Conservation (phyloP, 176 grass and related monocot genomes). For the Phoenix dactylifera region DNA sequence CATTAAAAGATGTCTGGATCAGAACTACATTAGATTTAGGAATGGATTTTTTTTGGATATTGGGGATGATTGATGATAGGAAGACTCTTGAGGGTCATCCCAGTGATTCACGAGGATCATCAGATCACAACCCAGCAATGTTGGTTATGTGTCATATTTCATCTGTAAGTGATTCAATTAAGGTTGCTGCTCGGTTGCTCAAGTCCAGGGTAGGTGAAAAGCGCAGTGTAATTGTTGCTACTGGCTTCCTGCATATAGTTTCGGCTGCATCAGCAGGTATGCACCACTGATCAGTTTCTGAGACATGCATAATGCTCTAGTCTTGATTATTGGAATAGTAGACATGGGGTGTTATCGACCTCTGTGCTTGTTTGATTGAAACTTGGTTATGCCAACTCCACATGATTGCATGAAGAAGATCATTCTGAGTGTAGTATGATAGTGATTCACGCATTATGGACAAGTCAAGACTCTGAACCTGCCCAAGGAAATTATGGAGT, state of each 20-base stretch:
- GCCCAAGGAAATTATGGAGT: too few relatives aligned
- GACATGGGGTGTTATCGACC: too few relatives aligned
- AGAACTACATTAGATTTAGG: conserved; percentile 24
- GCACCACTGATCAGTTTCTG: conserved; percentile 1
- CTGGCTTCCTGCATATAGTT: conserved; percentile 62
- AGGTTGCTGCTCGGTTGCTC: conserved; percentile 28
- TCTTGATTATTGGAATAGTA: too few relatives aligned
- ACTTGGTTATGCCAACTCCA: too few relatives aligned
- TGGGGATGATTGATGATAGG: conserved; percentile 1
- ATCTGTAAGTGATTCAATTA: conserved; percentile 27
- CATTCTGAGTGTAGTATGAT: too few relatives aligned
- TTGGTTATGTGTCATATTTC: conserved; percentile 28
- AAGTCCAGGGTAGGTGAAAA: conserved; percentile 13
- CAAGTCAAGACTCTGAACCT: too few relatives aligned
- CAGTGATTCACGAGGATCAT: not conserved
- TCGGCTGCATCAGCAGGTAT: conserved; percentile 28
- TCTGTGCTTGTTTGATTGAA: too few relatives aligned
- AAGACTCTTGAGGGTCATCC: not conserved
- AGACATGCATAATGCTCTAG: too few relatives aligned
- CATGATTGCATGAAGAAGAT: too few relatives aligned
- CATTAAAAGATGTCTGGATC: conserved; percentile 44
- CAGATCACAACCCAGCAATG: not conserved
- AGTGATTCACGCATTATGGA: too few relatives aligned
- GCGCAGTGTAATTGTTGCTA: conserved; percentile 46
- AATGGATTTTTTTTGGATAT: conserved; percentile 24